phyloP scores from a whole-genome alignment of 129 eudicot genomes.

The Erigeron canadensis region DNA sequence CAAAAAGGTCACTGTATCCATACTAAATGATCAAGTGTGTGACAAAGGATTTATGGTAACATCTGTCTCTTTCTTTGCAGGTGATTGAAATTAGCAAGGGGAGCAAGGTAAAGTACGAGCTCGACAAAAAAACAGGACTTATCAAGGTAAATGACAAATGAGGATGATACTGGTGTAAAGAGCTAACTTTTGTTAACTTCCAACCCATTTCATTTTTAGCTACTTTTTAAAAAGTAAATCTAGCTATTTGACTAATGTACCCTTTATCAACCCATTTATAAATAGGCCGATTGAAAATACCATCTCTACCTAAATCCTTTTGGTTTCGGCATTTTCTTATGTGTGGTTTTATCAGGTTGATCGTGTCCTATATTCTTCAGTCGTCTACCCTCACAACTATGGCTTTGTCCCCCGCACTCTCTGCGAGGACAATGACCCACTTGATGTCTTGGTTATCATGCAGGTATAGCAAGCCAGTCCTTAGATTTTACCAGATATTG shows the following conservation, averaged over 20 bases:
- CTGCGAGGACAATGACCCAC: slow-evolving; percentile 93
- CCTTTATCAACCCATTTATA: not conserved
- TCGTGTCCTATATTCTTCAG: slow-evolving; percentile 93
- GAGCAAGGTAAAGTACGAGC: slow-evolving; percentile 95
- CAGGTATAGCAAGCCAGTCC: slow-evolving; percentile 46
- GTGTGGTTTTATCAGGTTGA: slow-evolving; percentile 60
- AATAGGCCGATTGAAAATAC: not conserved
- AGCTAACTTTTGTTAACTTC: not conserved
- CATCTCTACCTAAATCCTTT: slow-evolving; percentile 3
- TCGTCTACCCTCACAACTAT: slow-evolving; percentile 95
- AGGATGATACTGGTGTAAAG: not conserved
- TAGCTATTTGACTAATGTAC: not conserved
- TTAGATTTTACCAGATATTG: slow-evolving; percentile 9
- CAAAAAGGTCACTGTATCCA: not conserved
- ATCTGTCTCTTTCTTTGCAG: slow-evolving; percentile 38
- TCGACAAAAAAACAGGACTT: slow-evolving; percentile 94
- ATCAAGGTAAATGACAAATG: slow-evolving; percentile 63
- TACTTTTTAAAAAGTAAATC: not conserved
- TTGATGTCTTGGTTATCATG: slow-evolving; percentile 96
- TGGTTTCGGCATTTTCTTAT: not conserved
- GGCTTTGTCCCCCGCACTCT: slow-evolving; percentile 96
- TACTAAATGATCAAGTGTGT: not conserved
- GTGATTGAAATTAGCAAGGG: slow-evolving; percentile 96
- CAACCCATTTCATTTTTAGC: not conserved
- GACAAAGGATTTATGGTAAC: slow-evolving; percentile 8